These are phyloP conservation scores for Zygoascus ofunaensis DNA, from an alignment of 805 yeast species.

Conservation along the genomic window DNA sequence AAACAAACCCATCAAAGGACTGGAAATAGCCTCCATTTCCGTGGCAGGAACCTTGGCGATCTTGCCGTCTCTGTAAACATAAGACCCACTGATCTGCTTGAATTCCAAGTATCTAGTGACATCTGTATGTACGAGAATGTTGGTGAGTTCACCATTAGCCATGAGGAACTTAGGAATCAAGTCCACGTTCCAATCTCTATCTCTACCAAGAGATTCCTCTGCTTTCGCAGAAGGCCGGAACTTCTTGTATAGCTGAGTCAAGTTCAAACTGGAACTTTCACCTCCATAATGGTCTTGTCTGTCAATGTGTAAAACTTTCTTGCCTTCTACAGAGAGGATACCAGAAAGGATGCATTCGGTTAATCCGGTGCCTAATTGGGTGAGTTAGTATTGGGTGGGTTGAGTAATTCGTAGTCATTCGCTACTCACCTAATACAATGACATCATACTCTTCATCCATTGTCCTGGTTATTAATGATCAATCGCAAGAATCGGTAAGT, in stretches of 20 bases:
- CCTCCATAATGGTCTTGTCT: constrained; percentile 96
- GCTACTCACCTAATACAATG: constrained; percentile 69
- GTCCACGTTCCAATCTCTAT: constrained; percentile 97
- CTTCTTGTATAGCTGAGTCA: constrained; percentile 56
- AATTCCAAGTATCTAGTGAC: constrained; percentile 94
- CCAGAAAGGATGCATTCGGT: constrained; percentile 96
- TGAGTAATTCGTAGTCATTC: neutral
- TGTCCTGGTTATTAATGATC: too few species aligned
- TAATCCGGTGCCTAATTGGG: constrained; percentile 44
- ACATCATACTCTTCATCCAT: constrained; percentile 98
- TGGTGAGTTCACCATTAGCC: constrained; percentile 97
- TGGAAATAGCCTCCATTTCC: constrained; percentile 81
- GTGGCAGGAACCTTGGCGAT: constrained; percentile 93
- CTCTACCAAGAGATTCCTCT: constrained; percentile 63
- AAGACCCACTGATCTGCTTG: constrained; percentile 93
- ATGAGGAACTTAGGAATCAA: constrained; percentile 92
- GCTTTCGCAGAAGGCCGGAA: constrained; percentile 79
- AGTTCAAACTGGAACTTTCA: constrained; percentile 30
- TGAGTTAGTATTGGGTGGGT: too few species aligned
- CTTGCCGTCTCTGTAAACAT: constrained; percentile 80
- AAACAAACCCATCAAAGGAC: constrained; percentile 90
- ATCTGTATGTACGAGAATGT: constrained; percentile 88
- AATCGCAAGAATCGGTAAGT: too few species aligned
- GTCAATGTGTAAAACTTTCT: constrained; percentile 93
- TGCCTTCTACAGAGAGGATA: constrained; percentile 91